Evolutionary conservation across 768 basidiomycete genomes (phyloP), one percentile per base, ranked within the genome.

Genomic region (Termitomyces bulborhizus): DNA sequence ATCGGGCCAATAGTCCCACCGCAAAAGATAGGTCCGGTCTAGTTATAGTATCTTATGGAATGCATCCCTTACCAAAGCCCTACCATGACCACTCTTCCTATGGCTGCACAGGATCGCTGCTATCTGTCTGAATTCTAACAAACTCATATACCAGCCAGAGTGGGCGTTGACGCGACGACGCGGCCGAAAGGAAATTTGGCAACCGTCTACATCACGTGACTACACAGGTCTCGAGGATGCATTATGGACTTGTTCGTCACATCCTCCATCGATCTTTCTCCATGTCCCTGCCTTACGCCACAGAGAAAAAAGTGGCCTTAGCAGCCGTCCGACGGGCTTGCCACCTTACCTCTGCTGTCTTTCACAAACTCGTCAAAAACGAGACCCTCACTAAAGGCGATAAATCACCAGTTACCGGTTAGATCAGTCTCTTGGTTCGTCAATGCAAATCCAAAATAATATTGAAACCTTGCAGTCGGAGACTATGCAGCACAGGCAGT

Each of bases 401-500:
- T 75, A 94, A 94, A 69, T 88, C 87, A 1, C 93, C 93, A 9
- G 93, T 96, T 1, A 95, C 93, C 12, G 86, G 91, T 88, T 57
- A 48, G 76, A 60, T 27, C 36, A 31, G 32, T 44, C 4, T 34
- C 21, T 51, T 11, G n/a, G 1, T 53, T 26, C 32, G 31, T 44
- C 40, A 15, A 51, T 54, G 24, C n/a, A 21, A 37, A 31, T 36
- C 32, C 9, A 48, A 29, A 44, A 18, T 6, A 39, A 53, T 55
- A 49, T 55, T 39, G 26, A 42, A 36, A 29, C 31, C 32, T 26
- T 62, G 3, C 61, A 95, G 94, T 97, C 21, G 97, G 89, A 37
- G 97, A 98, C 71, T 94, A 87, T 69, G 82, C 95, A 3, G 91
- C 95, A 0, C 97, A 99, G 66, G 92, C 95, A 0, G 83, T 98